Base-by-base conservation (phyloP, 2,329 filamentous ascomycete genomes). In the Cryoendolithus antarcticus region DNA sequence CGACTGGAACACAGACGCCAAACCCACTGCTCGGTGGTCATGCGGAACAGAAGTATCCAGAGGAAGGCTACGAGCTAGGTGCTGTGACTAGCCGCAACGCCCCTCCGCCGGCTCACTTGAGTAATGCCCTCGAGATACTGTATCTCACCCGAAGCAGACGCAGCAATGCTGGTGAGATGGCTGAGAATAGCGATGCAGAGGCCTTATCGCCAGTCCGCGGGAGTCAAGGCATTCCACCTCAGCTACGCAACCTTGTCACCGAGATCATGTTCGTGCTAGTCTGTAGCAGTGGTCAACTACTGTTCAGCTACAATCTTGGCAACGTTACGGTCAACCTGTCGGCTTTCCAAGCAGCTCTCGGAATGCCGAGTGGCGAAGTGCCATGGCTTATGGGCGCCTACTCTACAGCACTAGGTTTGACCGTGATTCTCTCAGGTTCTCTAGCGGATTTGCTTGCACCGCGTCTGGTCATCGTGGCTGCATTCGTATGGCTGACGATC, bases 301-400 rank as follows among this genome's bases (percentile, higher is more conserved):
- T 67, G 8, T 67, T 65, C 44, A 56, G 62, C 2, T 59, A 65
- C 40, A 52, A 63, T 4, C 49, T 63, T 11, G 64, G 64, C 1
- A 59, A 67, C 40, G 58, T 65, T 43, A 58, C 57, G 11, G 60
- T 63, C 0, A 57, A 59, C 10, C 64, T 66, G 47, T 45, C 58
- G 21, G 49, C 56, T 12, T 49, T 67, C 38, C 55, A 58, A 29
- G 32, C 46, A 9, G 61, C 60, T 1, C 48, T 67, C 2, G 62
- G 56, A 1, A 58, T 67, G n/a, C 51, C 54, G 7, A 58, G 57
- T 34, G 57, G 59, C 4, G 51, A 65, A 39, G 49, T 64, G 1
- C 62, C 64, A 1, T 67, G 64, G 64, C 53, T 67, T 1, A 50
- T 63, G 1, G 64, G 64, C 6, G 56, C 62, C 1, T 64, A 62